Evolutionary conservation across 495 filamentous ascomycete genomes (phyloP), one percentile per base, ranked within the genome.

Genomic region (Daldinia concentrica): DNA sequence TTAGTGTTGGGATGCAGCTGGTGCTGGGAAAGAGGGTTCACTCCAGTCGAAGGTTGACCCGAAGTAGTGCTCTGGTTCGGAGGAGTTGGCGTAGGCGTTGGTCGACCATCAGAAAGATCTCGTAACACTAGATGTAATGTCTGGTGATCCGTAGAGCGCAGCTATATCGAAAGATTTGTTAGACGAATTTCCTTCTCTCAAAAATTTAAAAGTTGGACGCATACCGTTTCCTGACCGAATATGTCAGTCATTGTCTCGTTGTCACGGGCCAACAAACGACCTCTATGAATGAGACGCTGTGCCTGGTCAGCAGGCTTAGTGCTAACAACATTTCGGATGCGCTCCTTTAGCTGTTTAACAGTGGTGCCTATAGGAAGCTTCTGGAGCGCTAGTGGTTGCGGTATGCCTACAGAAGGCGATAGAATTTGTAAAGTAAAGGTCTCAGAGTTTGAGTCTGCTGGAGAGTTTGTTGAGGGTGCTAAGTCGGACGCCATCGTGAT

Each of bases 241-340:
- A 92, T 75, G 17, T 86, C 85, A 48, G 82, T 69, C 74, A 94
- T 79, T 0, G 83, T 90, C 29, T 84, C 82, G 17, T 69, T 79
- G 19, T 89, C 84, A 64, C 84, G 82, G 19, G 77, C 65, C 19
- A 93, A 80, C 36, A 87, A 77, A 55, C 86, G 87, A 7, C 91
- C 91, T 62, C 86, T 81, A 68, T 91, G 88, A 27, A 93, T 92
- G 48, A 94, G 74, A 11, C 90, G 82, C 73, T 92, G 90, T 4
- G 80, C 80, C 4, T 77, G 86, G 74, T 85, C 79, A 3, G 82
- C 57, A 32, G 90, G 88, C 8, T 82, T 86, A 37, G 80, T 83
- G 5, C 82, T 78, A n/a, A 92, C 76, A 14, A 76, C 69, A 62
- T 86, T 79, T 14, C 85, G 83, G 64, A 94, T 88, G 61, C 80